A percentile compares a stretch with the other conserved stretches of the same genome.
These are phyloP conservation scores for Candida broadrunensis DNA, from an alignment of 805 yeast species.

Conservation along the genomic window DNA sequence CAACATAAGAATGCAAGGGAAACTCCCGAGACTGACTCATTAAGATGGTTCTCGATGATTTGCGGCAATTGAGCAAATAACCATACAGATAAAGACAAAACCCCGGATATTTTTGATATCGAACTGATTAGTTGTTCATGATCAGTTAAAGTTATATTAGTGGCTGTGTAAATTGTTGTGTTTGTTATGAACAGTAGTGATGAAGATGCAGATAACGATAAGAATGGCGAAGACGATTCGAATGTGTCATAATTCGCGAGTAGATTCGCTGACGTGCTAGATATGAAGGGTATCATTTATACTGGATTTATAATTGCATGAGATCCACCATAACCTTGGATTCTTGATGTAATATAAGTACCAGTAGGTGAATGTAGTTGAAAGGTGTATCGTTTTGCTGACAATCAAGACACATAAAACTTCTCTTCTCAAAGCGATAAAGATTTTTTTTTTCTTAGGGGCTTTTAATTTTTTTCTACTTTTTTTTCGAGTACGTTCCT, in stretches of 20 bases:
- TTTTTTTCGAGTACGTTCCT: no score
- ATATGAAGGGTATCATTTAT: neutral
- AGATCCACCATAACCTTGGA: neutral
- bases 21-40: slow-evolving; percentile 34
- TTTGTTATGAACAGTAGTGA: neutral
- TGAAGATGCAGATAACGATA: neutral
- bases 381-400: no score
- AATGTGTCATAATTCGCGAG: neutral
- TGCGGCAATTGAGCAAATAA: slow-evolving; percentile 74
- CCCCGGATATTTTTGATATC: slow-evolving; percentile 10
- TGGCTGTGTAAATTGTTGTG: no score
- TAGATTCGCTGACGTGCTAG: neutral
- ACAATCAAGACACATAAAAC: no score
- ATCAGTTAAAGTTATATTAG: neutral
- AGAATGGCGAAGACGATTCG: neutral
- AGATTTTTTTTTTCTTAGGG: no score
- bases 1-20: slow-evolving; percentile 26
- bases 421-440: no score
- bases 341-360: neutral
- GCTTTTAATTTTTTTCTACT: no score
- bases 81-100: slow-evolving; percentile 54
- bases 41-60: slow-evolving; percentile 52
- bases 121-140: neutral
- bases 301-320: neutral
- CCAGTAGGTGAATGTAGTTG: no score